phyloP scores from a whole-genome alignment of 176 grass and related monocot genomes.

The Avena sativa region DNA sequence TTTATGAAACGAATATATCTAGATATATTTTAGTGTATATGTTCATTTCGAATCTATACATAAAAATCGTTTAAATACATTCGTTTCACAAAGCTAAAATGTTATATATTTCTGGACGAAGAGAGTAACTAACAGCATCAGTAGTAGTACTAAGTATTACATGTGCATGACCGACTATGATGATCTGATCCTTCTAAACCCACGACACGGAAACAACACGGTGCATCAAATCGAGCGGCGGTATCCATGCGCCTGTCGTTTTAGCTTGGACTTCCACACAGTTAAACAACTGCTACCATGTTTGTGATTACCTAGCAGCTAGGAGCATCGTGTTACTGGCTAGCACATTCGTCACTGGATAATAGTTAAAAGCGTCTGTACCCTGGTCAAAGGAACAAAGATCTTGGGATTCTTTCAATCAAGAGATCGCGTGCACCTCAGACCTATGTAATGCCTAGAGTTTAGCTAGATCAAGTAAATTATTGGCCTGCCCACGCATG shows the following conservation, averaged over 20 bases:
- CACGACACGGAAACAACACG: conserved; percentile 4
- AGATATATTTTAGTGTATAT: no score
- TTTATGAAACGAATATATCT: no score
- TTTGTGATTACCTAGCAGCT: not conserved
- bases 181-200: not conserved
- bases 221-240: conserved; percentile 33
- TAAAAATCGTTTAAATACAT: no score
- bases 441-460: not conserved
- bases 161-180: no score
- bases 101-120: no score
- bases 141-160: no score
- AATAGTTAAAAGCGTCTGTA: not conserved
- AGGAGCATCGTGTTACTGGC: not conserved
- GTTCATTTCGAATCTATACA: no score
- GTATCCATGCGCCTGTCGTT: conserved; percentile 37
- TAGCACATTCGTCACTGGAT: not conserved
- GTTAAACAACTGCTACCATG: not conserved
- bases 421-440: not conserved
- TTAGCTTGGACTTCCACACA: not conserved
- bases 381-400: conserved; percentile 17
- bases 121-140: no score
- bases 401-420: conserved; percentile 11
- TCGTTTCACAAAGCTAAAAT: no score
- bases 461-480: not conserved
- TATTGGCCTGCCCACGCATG: not conserved